Evolutionary conservation across 2,329 filamentous ascomycete genomes (phyloP).

Genomic region (Bimuria novae-zelandiae): DNA sequence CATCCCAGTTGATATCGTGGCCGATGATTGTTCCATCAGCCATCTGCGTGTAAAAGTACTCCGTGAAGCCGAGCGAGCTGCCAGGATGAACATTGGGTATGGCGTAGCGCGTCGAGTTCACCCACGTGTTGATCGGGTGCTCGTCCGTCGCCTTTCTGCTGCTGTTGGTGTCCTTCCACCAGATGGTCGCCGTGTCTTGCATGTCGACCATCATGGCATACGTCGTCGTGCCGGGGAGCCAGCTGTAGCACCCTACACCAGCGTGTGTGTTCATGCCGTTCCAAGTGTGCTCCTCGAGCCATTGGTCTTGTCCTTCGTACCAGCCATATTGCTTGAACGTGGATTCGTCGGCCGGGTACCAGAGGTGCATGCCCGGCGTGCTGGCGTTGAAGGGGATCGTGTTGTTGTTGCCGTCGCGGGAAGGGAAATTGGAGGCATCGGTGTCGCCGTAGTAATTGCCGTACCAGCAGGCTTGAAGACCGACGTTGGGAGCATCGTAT

Average conservation of each 20-base stretch:
- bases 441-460: constrained; percentile 62
- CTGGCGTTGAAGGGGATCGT: constrained; percentile 33
- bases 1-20: constrained; percentile 45
- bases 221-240: constrained; percentile 45
- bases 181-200: constrained; percentile 46
- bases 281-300: constrained; percentile 47
- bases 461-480: constrained; percentile 77
- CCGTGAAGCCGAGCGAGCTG: constrained; percentile 49
- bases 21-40: constrained; percentile 44
- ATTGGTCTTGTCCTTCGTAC: constrained; percentile 44
- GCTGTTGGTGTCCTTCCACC: constrained; percentile 51
- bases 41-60: constrained; percentile 50
- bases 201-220: constrained; percentile 52
- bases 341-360: constrained; percentile 47
- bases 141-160: constrained; percentile 28
- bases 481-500: constrained; percentile 90
- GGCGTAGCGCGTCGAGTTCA: constrained; percentile 28
- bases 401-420: constrained; percentile 31
- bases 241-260: constrained; percentile 51
- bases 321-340: constrained; percentile 50
- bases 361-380: constrained; percentile 50
- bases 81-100: constrained; percentile 47
- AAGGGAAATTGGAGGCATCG: constrained; percentile 47
- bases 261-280: constrained; percentile 48
- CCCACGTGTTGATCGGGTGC: constrained; percentile 50